These are phyloP conservation scores for Aspergillus oerlinghausenensis DNA, from an alignment of 2,329 filamentous ascomycete species.

Conservation along the genomic window DNA sequence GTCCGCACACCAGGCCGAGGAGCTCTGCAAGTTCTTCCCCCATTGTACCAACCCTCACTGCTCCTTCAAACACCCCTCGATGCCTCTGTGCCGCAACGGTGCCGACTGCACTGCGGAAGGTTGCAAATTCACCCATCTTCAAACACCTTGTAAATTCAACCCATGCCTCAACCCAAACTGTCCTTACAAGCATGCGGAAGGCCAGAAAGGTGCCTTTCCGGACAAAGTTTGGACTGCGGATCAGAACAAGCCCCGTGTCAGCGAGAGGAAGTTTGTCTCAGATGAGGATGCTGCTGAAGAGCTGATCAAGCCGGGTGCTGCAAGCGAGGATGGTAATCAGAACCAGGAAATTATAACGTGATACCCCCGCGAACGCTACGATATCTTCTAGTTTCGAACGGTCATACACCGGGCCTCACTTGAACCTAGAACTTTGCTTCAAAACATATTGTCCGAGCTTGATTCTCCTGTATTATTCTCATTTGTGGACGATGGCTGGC, in stretches of 20 bases:
- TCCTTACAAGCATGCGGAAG: slow-evolving; percentile 83
- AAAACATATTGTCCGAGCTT: slow-evolving; percentile 1
- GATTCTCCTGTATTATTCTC: slow-evolving; percentile 24
- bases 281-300: slow-evolving; percentile 65
- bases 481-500: slow-evolving; percentile 19
- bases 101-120: slow-evolving; percentile 74
- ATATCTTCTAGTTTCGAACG: not conserved
- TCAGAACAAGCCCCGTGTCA: slow-evolving; percentile 62
- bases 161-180: slow-evolving; percentile 89
- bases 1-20: slow-evolving; percentile 71
- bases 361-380: not conserved
- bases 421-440: not conserved
- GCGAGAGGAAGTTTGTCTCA: slow-evolving; percentile 76
- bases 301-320: slow-evolving; percentile 59
- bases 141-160: slow-evolving; percentile 81
- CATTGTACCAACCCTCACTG: slow-evolving; percentile 86
- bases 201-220: slow-evolving; percentile 77
- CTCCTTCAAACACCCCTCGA: slow-evolving; percentile 80
- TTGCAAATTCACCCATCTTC: slow-evolving; percentile 87
- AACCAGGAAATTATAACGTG: slow-evolving; percentile 31
- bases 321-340: slow-evolving; percentile 23
- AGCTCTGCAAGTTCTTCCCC: slow-evolving; percentile 86
- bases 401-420: not conserved
- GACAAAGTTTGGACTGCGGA: slow-evolving; percentile 88
- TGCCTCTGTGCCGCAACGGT: slow-evolving; percentile 86